These are phyloP conservation scores for Urtica urens DNA, from an alignment of 306 rosid genomes.

Conservation along the genomic window DNA sequence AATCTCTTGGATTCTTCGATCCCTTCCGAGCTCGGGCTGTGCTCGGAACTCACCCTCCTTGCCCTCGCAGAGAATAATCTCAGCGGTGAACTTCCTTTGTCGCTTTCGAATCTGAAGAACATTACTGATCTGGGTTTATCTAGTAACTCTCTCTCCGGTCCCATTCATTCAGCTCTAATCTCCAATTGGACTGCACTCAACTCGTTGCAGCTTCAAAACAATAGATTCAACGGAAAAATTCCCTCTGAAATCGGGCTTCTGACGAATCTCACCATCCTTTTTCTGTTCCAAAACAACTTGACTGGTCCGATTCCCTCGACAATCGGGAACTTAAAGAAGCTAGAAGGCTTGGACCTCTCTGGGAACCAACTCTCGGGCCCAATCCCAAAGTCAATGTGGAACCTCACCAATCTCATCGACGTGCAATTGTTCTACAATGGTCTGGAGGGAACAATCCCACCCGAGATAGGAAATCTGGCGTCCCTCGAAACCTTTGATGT, in stretches of 20 bases:
- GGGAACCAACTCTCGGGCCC: constrained; percentile 10
- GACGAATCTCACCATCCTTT: constrained; percentile 18
- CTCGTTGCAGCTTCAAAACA: constrained; percentile 39
- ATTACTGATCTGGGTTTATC: constrained; percentile 24
- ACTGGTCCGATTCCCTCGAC: constrained; percentile 3
- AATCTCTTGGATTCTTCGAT: constrained; percentile 38
- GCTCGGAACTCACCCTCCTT: constrained; percentile 32
- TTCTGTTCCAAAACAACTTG: constrained; percentile 15
- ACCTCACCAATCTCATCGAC: constrained; percentile 7
- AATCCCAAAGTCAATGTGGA: background rate
- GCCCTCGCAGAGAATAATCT: constrained; percentile 30
- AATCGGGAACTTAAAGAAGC: constrained; percentile 5
- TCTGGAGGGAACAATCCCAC: constrained; percentile 34
- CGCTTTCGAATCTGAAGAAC: constrained; percentile 13
- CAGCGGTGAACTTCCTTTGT: constrained; percentile 25
- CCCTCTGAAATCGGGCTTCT: constrained; percentile 39
- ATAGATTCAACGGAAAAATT: constrained; percentile 25
- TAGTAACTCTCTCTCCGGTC: constrained; percentile 29
- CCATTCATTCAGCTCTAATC: constrained; percentile 25
- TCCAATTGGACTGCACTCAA: constrained; percentile 38
- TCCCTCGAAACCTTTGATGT: constrained; percentile 31
- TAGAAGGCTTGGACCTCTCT: background rate
- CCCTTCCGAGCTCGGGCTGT: constrained; percentile 48
- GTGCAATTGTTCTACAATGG: constrained; percentile 33
- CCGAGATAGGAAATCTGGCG: constrained; percentile 36